These are phyloP conservation scores for Russula sp. DNA, from an alignment of 768 basidiomycete genomes.

Conservation along the genomic window DNA sequence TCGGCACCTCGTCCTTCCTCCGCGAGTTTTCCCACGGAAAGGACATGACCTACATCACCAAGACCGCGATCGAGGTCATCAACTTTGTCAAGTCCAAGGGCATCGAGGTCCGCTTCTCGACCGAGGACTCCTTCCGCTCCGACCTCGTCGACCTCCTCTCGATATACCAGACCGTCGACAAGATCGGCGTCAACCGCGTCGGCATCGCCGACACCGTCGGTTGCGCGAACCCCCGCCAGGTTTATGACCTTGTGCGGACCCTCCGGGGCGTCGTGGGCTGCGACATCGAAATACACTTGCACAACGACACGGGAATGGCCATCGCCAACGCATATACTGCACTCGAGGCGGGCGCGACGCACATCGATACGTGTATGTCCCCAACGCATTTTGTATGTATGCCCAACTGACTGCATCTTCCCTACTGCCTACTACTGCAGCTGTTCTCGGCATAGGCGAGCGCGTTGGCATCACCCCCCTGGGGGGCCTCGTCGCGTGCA, in stretches of 20 bases:
- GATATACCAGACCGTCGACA: conserved; percentile 99
- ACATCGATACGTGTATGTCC: conserved; percentile 89
- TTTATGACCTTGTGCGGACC: conserved; percentile 96
- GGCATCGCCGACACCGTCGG: conserved; percentile 99
- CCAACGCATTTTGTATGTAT: not conserved
- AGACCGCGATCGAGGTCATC: conserved; percentile 97
- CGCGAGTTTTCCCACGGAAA: conserved; percentile 99
- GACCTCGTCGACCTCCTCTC: conserved; percentile 97
- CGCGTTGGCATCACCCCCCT: conserved; percentile 98
- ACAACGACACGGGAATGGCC: conserved; percentile 98
- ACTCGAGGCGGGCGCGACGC: conserved; percentile 97
- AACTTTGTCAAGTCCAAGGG: conserved; percentile 99
- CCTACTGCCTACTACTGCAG: conserved; percentile 33
- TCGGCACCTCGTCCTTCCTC: conserved; percentile 98
- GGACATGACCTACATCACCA: conserved; percentile 99
- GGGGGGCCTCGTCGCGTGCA: conserved; percentile 92
- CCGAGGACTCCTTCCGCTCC: conserved; percentile 99
- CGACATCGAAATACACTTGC: conserved; percentile 97
- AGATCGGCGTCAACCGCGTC: conserved; percentile 97
- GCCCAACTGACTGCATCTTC: conserved; percentile 9
- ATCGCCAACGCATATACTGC: conserved; percentile 99
- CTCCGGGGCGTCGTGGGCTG: conserved; percentile 93
- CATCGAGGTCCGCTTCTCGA: conserved; percentile 99
- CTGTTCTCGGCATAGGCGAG: conserved; percentile 96
- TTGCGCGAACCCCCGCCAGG: conserved; percentile 97